Evolutionary conservation across 2,329 filamentous ascomycete genomes (phyloP).

Genomic region (Myriosclerotinia duriaeana): DNA sequence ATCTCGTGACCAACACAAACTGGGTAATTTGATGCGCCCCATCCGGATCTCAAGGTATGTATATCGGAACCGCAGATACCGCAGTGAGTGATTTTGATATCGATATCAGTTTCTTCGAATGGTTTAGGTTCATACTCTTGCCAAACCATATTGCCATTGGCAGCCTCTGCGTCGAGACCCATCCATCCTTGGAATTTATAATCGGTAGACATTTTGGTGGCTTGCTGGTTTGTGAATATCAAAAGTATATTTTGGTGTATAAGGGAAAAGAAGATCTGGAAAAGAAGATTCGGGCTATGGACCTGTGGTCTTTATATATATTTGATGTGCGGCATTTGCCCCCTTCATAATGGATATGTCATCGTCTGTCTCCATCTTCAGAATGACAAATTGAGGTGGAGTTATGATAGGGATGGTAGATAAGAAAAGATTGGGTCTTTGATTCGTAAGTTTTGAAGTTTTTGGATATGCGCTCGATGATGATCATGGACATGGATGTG

Average conservation of each 20-base stretch:
- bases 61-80: constrained; percentile 47
- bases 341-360: background rate
- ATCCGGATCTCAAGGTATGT: constrained; percentile 37
- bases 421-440: background rate
- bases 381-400: constrained; percentile 4
- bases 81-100: constrained; percentile 51
- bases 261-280: no score
- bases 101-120: constrained; percentile 50
- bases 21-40: constrained; percentile 39
- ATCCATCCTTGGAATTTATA: constrained; percentile 34
- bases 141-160: constrained; percentile 38
- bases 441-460: background rate
- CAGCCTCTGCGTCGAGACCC: constrained; percentile 35
- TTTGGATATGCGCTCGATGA: background rate
- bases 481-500: constrained; percentile 4
- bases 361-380: background rate
- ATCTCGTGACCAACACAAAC: constrained; percentile 52
- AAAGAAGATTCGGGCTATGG: background rate
- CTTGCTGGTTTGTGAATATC: background rate
- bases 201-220: constrained; percentile 11
- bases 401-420: background rate
- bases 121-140: constrained; percentile 46
- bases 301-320: constrained; percentile 7
- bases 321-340: background rate
- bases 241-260: background rate